Evolutionary conservation across 257 asterid species (phyloP).

Genomic region (Hygrophila difformis): DNA sequence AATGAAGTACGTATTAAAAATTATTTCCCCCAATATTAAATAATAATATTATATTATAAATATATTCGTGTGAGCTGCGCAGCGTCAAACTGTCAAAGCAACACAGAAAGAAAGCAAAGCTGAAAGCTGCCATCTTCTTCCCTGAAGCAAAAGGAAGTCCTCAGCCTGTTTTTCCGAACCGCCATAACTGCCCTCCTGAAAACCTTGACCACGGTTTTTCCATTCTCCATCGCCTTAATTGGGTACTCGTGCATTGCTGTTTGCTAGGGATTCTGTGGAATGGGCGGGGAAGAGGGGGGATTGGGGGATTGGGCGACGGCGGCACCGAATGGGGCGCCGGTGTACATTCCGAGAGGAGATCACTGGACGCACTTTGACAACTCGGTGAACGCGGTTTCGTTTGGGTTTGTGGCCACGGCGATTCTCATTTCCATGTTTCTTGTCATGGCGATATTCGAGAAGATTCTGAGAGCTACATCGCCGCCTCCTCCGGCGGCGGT

Average conservation of each 20-base stretch:
- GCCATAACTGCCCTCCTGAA: conserved; percentile 23
- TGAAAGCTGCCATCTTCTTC: too few relatives aligned
- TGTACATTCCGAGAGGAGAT: conserved; percentile 47
- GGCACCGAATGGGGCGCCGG: conserved; percentile 53
- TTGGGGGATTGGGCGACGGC: conserved; percentile 66
- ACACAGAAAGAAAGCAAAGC: too few relatives aligned
- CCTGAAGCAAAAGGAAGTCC: conserved; percentile 16
- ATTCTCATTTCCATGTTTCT: conserved; percentile 88
- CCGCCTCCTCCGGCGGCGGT: conserved; percentile 49
- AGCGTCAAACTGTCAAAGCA: too few relatives aligned
- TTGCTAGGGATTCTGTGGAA: conserved; percentile 6
- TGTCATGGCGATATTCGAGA: conserved; percentile 86
- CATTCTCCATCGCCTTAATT: too few relatives aligned
- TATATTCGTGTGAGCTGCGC: too few relatives aligned
- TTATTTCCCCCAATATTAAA: too few relatives aligned
- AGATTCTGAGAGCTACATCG: conserved; percentile 56
- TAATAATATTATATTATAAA: too few relatives aligned
- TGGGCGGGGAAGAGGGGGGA: conserved; percentile 67
- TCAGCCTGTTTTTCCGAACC: conserved; percentile 21
- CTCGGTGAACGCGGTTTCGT: conserved; percentile 81
- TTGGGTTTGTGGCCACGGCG: conserved; percentile 94
- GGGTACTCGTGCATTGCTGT: too few relatives aligned
- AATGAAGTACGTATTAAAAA: too few relatives aligned
- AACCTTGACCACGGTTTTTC: too few relatives aligned
- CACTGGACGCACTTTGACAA: conserved; percentile 89